Evolutionary conservation across 129 eudicot species (phyloP).

Genomic region (Pulicaria dysenterica): DNA sequence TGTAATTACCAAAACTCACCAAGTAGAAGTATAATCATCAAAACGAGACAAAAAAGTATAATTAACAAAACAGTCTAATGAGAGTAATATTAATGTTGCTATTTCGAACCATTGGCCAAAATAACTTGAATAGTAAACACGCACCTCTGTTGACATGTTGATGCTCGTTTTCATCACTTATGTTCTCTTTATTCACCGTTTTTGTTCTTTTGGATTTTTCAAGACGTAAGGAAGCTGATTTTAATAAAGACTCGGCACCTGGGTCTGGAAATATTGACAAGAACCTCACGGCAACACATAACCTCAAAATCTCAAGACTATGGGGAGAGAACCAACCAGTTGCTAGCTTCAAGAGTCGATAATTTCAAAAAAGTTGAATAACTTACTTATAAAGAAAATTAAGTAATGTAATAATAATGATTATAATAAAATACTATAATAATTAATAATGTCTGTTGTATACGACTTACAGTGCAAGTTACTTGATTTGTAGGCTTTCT

Average conservation of each 20-base stretch:
- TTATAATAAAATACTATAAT: background rate
- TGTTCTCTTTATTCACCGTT: constrained; percentile 32
- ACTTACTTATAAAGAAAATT: background rate
- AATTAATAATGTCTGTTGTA: background rate
- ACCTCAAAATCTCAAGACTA: constrained; percentile 51
- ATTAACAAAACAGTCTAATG: too few relatives aligned
- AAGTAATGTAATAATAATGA: background rate
- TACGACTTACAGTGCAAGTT: constrained; percentile 63
- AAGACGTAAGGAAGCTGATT: constrained; percentile 49
- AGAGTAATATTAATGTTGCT: too few relatives aligned
- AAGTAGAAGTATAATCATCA: too few relatives aligned
- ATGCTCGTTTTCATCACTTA: constrained; percentile 37
- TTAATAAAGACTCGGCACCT: constrained; percentile 60
- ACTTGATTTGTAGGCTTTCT: constrained; percentile 54
- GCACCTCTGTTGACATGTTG: constrained; percentile 57
- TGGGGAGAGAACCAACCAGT: constrained; percentile 84
- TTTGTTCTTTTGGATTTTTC: constrained; percentile 63
- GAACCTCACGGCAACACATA: constrained; percentile 69
- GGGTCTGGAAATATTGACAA: constrained; percentile 64
- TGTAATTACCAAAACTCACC: too few relatives aligned
- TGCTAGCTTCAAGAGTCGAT: constrained; percentile 46
- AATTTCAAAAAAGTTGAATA: background rate
- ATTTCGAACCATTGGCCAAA: too few relatives aligned
- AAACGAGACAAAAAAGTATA: too few relatives aligned
- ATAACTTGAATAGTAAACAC: background rate